Conservation (phyloP, 805 yeast genomes). For the Candida lessepsii region DNA sequence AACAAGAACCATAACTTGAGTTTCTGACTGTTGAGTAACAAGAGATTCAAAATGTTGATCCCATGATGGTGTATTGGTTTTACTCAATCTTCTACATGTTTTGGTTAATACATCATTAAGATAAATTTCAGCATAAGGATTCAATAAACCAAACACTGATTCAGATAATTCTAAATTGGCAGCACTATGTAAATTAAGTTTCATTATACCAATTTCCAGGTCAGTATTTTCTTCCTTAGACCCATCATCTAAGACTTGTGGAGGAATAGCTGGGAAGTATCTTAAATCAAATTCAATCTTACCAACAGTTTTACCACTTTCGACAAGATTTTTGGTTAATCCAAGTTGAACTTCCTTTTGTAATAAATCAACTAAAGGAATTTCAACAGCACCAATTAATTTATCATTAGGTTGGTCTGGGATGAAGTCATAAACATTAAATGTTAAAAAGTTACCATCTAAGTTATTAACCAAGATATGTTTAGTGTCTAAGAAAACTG, state of each 20-base stretch:
- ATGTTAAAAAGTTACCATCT: slow-evolving; percentile 51
- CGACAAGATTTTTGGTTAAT: slow-evolving; percentile 42
- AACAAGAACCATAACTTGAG: slow-evolving; percentile 55
- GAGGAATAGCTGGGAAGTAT: slow-evolving; percentile 49
- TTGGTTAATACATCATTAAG: slow-evolving; percentile 56
- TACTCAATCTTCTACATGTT: slow-evolving; percentile 59
- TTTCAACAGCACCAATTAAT: slow-evolving; percentile 45
- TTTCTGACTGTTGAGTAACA: slow-evolving; percentile 56
- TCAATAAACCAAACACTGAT: slow-evolving; percentile 51
- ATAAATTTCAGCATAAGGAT: slow-evolving; percentile 69
- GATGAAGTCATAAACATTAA: slow-evolving; percentile 54
- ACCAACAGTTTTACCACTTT: slow-evolving; percentile 58
- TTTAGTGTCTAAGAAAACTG: slow-evolving; percentile 67
- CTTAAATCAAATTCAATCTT: slow-evolving; percentile 54
- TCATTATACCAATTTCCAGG: slow-evolving; percentile 73
- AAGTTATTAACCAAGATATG: slow-evolving; percentile 56
- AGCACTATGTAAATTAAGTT: slow-evolving; percentile 60
- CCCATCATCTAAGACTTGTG: slow-evolving; percentile 48
- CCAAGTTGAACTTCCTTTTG: slow-evolving; percentile 51
- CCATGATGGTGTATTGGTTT: slow-evolving; percentile 74
- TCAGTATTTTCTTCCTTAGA: slow-evolving; percentile 50
- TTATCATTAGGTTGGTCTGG: slow-evolving; percentile 55
- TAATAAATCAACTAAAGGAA: slow-evolving; percentile 58
- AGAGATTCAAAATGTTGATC: slow-evolving; percentile 61
- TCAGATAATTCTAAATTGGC: slow-evolving; percentile 51